Evolutionary conservation across 192 early-diverging fungal genomes (phyloP).

Genomic region (Coemansia reversa): DNA sequence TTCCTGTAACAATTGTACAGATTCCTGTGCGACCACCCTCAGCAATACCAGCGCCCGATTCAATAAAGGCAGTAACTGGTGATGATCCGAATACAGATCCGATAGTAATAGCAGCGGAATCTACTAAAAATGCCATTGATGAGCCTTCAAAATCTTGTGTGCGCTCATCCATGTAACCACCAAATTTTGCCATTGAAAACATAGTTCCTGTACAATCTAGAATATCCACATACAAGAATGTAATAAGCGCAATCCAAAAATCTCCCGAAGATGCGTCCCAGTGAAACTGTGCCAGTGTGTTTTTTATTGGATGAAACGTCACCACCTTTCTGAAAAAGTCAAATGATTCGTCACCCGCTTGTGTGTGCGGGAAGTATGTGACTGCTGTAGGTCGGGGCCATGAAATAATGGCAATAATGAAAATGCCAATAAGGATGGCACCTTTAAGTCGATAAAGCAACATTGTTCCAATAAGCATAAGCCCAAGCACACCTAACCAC

Average conservation of each 20-base stretch:
- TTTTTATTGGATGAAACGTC: constrained; percentile 62
- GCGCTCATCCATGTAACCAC: constrained; percentile 71
- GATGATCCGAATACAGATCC: constrained; percentile 72
- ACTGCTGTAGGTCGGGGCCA: constrained; percentile 68
- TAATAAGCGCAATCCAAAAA: constrained; percentile 80
- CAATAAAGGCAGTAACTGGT: constrained; percentile 76
- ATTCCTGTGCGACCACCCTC: constrained; percentile 80
- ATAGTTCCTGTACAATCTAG: constrained; percentile 84
- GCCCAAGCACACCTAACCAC: constrained; percentile 72
- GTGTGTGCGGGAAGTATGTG: constrained; percentile 76
- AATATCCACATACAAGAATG: constrained; percentile 84
- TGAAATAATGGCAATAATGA: constrained; percentile 68
- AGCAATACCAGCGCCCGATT: constrained; percentile 79
- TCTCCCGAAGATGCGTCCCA: constrained; percentile 62
- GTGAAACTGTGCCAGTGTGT: constrained; percentile 61
- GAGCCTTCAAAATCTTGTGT: constrained; percentile 78
- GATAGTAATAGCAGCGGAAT: constrained; percentile 66
- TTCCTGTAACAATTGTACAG: constrained; percentile 63
- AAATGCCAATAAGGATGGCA: constrained; percentile 68
- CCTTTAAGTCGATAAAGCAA: constrained; percentile 68
- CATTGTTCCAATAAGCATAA: constrained; percentile 67
- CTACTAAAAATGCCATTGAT: constrained; percentile 69
- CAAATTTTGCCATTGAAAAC: constrained; percentile 83
- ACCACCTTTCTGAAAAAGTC: constrained; percentile 72
- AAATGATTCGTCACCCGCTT: constrained; percentile 60